These are phyloP conservation scores for Nitzschia palea DNA, from an alignment of 108 stramenopile genomes.

Conservation along the genomic window DNA sequence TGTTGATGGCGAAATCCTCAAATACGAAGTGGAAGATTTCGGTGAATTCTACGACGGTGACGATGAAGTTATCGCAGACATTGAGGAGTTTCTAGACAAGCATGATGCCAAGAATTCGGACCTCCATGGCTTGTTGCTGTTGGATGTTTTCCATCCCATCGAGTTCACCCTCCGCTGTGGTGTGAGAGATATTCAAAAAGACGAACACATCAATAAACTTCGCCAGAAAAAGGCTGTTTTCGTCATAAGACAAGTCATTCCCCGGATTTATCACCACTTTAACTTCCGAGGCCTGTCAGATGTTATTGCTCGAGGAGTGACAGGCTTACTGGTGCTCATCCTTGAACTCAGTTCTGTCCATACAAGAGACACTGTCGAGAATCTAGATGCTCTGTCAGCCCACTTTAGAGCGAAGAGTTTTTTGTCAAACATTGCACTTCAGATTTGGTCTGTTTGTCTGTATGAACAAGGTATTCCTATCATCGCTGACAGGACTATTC, in stretches of 20 bases:
- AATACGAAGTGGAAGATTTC: slow-evolving; percentile 14
- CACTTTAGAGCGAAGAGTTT: slow-evolving; percentile 39
- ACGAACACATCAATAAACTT: slow-evolving; percentile 4
- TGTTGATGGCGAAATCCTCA: not conserved
- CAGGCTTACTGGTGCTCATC: slow-evolving; percentile 8
- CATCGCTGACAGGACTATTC: slow-evolving; percentile 11
- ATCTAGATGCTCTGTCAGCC: slow-evolving; percentile 13
- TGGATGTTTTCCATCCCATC: slow-evolving; percentile 2
- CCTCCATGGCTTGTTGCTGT: not conserved
- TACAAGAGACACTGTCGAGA: not conserved
- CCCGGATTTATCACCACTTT: slow-evolving; percentile 9
- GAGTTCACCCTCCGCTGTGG: slow-evolving; percentile 8
- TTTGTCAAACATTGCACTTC: slow-evolving; percentile 22
- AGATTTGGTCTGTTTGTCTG: slow-evolving; percentile 31
- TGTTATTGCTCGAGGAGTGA: not conserved
- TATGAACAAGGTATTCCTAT: slow-evolving; percentile 29
- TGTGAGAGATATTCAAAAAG: slow-evolving; percentile 2
- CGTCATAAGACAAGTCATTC: slow-evolving; percentile 12
- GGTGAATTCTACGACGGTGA: slow-evolving; percentile 15
- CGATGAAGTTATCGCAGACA: not conserved
- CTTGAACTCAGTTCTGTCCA: slow-evolving; percentile 9
- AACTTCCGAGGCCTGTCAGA: not conserved
- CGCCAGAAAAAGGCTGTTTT: slow-evolving; percentile 12
- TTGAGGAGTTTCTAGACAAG: slow-evolving; percentile 3
- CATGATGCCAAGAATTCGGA: slow-evolving; percentile 8